A percentile compares a stretch with the other conserved stretches of the same genome.
Conservation (phyloP, 2,329 filamentous ascomycete species). For the Ceratocystis eucalypticola region DNA sequence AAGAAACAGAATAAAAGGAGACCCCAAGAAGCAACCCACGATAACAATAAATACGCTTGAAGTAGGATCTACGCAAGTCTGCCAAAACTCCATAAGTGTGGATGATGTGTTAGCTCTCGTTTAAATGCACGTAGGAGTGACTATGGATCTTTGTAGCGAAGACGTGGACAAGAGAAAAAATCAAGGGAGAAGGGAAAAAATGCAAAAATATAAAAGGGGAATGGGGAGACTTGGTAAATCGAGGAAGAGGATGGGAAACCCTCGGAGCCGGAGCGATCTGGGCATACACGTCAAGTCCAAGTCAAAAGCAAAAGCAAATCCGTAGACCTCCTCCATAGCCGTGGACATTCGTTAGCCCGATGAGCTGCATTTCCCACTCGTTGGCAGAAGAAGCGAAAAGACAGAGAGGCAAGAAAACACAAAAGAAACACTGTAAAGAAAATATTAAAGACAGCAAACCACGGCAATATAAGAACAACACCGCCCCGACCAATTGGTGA, state of each 20-base stretch:
- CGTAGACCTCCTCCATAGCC: not conserved
- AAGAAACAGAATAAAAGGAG: not conserved
- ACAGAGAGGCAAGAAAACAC: not conserved
- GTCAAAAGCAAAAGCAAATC: not conserved
- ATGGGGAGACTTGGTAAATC: too few species aligned
- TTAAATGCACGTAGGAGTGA: not conserved
- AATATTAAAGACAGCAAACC: not conserved
- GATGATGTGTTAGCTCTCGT: conserved; percentile 7
- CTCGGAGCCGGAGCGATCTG: not conserved
- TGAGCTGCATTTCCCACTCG: not conserved
- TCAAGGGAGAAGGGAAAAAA: not conserved
- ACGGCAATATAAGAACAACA: not conserved
- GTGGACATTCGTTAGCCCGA: not conserved
- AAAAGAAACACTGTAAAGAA: not conserved
- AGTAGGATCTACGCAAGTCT: not conserved
- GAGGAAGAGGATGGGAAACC: not conserved
- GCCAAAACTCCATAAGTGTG: not conserved
- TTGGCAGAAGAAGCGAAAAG: not conserved
- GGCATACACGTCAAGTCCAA: not conserved
- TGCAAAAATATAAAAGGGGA: too few species aligned
- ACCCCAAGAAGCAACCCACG: not conserved
- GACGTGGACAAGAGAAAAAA: not conserved
- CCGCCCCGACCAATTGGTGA: not conserved
- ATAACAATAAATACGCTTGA: not conserved
- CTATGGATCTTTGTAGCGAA: not conserved